A percentile compares a stretch with the other conserved stretches of the same genome.
These are phyloP conservation scores for Lophiostoma macrostomum DNA, from an alignment of 495 filamentous ascomycete genomes.

Conservation along the genomic window DNA sequence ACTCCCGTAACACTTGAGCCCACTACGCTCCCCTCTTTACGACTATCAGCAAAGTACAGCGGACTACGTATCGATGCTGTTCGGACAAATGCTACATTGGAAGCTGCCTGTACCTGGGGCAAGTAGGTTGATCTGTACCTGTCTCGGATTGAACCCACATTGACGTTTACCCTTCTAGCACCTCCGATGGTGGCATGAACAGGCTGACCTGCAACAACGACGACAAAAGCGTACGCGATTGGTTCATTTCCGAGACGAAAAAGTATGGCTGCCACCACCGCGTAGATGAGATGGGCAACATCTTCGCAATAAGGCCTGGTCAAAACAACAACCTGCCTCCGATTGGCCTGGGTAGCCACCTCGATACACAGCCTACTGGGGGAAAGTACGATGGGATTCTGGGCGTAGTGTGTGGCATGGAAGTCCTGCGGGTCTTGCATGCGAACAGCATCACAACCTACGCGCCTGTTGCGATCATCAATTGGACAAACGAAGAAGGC, in stretches of 20 bases:
- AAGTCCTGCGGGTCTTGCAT: slow-evolving; percentile 9
- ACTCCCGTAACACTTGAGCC: not conserved
- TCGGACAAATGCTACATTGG: slow-evolving; percentile 12
- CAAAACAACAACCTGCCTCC: slow-evolving; percentile 20
- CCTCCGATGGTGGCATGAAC: slow-evolving; percentile 18
- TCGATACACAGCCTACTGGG: slow-evolving; percentile 16
- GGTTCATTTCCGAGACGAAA: slow-evolving; percentile 15
- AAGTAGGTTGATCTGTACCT: not conserved
- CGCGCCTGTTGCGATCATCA: slow-evolving; percentile 14
- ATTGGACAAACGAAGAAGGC: slow-evolving; percentile 27
- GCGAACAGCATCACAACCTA: slow-evolving; percentile 9
- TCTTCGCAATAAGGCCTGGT: slow-evolving; percentile 14
- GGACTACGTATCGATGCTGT: slow-evolving; percentile 2
- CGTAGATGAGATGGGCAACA: slow-evolving; percentile 24
- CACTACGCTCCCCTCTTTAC: not conserved
- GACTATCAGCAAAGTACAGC: slow-evolving; percentile 5
- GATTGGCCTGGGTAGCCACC: slow-evolving; percentile 8
- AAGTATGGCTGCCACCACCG: slow-evolving; percentile 14
- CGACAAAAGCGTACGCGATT: slow-evolving; percentile 18
- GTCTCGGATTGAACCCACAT: not conserved
- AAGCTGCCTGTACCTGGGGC: slow-evolving; percentile 16
- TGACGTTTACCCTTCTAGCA: not conserved
- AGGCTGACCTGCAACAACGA: slow-evolving; percentile 14
- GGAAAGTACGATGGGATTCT: slow-evolving; percentile 21
- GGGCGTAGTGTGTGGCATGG: slow-evolving; percentile 13